phyloP scores from a whole-genome alignment of 768 basidiomycete species.

The Russula earlei region DNA sequence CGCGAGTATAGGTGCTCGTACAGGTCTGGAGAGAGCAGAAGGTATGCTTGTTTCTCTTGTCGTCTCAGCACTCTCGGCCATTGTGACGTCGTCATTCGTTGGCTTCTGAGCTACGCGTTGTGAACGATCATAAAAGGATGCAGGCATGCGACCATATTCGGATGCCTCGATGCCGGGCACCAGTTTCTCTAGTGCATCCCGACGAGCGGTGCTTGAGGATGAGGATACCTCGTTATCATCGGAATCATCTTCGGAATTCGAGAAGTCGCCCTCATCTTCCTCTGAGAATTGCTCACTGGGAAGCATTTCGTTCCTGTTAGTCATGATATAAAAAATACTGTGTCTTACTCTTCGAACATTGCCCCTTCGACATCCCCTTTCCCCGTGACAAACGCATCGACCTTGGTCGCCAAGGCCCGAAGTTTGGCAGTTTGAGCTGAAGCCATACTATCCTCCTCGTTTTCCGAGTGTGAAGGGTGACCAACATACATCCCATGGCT shows the following conservation, averaged over 20 bases:
- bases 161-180: slow-evolving; percentile 70
- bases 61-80: slow-evolving; percentile 13
- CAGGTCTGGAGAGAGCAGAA: slow-evolving; percentile 26
- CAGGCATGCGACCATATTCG: slow-evolving; percentile 85
- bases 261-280: slow-evolving; percentile 40
- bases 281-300: slow-evolving; percentile 38
- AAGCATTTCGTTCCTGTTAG: background rate
- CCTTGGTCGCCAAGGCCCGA: slow-evolving; percentile 70
- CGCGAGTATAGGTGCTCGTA: slow-evolving; percentile 71
- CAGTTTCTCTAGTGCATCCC: slow-evolving; percentile 66
- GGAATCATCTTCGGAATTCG: slow-evolving; percentile 24
- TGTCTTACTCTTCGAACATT: slow-evolving; percentile 74
- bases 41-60: background rate
- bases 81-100: slow-evolving; percentile 38
- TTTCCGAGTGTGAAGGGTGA: slow-evolving; percentile 22
- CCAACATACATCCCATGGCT: slow-evolving; percentile 46
- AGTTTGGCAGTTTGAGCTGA: slow-evolving; percentile 62
- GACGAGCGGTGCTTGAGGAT: slow-evolving; percentile 34
- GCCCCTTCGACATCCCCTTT: slow-evolving; percentile 87
- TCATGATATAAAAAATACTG: background rate
- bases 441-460: slow-evolving; percentile 42
- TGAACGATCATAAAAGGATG: slow-evolving; percentile 59
- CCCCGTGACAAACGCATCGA: slow-evolving; percentile 85
- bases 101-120: slow-evolving; percentile 49
- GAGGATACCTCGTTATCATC: slow-evolving; percentile 19